Evolutionary conservation across 2,329 filamentous ascomycete genomes (phyloP), one percentile per base, ranked within the genome.

Genomic region (Cercospora sp.): DNA sequence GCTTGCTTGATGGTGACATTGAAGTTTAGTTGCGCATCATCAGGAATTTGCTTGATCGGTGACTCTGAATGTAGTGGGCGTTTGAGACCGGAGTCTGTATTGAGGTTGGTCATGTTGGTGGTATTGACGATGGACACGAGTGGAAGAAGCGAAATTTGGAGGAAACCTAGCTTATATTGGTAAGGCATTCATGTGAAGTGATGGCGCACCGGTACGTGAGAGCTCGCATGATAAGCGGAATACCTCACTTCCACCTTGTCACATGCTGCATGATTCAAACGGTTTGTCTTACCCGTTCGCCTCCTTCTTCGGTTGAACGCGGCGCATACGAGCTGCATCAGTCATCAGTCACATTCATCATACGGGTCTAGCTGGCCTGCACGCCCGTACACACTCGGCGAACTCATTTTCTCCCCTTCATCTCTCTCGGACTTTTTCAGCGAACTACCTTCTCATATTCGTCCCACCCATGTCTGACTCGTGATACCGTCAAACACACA

Each of bases 401-500:
- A 7, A 7, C 37, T 40, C 37, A n/a, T 40, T 40, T 6, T 28
- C 21, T 5, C 3, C 21, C 9, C 3, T 6, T 21, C 5, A n/a
- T 53, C 4, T 2, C 10, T 6, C 45, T 5, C 21, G 2, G 13
- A 26, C 45, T 58, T 58, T 34, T 24, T 13, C 8, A 3, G 7
- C 55, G 6, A 34, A 12, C 13, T 2, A 0, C 12, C 1, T 16
- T 18, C 24, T 65, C 51, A 77, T 1, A 77, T 63, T 51, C 73
- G 61, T 43, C 75, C 59, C 2, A 77, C 75, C 53, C 71, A 72
- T 4, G 80, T 86, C 74, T 83, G 85, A 75, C 86, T 88, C 70
- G 77, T 81, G 2, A 89, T 82, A 1, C 88, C 88, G 74, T 90
- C 87, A 72, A 89, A 89, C 26, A 89, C 77, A 73, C 87, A 89